Conservation (phyloP, 495 filamentous ascomycete genomes). For the Aspergillus campestris region DNA sequence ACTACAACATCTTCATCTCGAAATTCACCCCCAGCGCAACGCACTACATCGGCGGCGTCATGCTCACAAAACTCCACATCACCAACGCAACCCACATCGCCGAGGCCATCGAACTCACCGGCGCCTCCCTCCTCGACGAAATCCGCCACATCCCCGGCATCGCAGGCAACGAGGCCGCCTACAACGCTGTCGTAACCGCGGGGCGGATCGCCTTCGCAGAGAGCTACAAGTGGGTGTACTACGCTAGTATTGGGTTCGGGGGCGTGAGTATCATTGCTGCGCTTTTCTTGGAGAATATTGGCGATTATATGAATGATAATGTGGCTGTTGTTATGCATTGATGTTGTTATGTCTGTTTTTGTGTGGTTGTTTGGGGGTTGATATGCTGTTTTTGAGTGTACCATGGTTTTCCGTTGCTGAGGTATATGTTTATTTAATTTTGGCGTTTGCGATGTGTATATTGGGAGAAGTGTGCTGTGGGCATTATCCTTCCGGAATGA, state of each 20-base stretch:
- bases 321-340: constrained; percentile 55
- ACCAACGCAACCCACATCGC: constrained; percentile 31
- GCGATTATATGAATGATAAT: constrained; percentile 60
- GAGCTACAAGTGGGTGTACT: constrained; percentile 61
- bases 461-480: not conserved
- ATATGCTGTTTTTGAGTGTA: too few relatives aligned
- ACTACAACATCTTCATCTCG: constrained; percentile 67
- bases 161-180: constrained; percentile 41
- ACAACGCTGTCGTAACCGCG: constrained; percentile 49
- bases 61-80: constrained; percentile 46
- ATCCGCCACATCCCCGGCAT: constrained; percentile 50
- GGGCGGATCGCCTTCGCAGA: constrained; percentile 55
- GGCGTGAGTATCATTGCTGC: constrained; percentile 52
- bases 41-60: constrained; percentile 45
- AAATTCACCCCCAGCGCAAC: constrained; percentile 50
- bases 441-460: not conserved
- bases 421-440: too few relatives aligned
- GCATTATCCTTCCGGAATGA: too few relatives aligned
- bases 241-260: constrained; percentile 61
- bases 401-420: too few relatives aligned
- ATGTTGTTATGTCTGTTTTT: not conserved
- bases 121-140: constrained; percentile 44
- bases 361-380: too few relatives aligned
- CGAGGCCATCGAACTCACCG: constrained; percentile 49
- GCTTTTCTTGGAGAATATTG: constrained; percentile 55